Evolutionary conservation across 495 filamentous ascomycete genomes (phyloP), one percentile per base, ranked within the genome.

Genomic region (Lasiosphaeria ovina): DNA sequence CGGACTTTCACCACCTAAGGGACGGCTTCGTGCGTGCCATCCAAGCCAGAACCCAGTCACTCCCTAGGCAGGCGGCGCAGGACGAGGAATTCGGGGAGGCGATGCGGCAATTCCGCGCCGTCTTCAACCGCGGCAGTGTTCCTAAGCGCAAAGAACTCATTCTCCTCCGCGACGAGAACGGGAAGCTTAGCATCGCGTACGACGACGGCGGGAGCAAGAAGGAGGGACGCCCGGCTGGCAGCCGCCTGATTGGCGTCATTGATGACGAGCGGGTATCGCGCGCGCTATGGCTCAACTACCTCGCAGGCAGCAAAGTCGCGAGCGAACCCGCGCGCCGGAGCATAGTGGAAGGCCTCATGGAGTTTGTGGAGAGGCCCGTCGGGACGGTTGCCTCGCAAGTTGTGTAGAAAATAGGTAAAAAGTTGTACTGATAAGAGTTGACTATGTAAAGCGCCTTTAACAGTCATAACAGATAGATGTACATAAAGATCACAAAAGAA

Each of bases 1-100:
- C 94, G 4, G 92, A 97, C 72, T 97, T 96, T 74, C 80, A 86
- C 69, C 94, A 98, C 68, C 69, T 98, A 62, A 83, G 92, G 36
- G 94, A 98, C 69, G 93, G 90, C 0, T 97, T 90, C 79, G 89
- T 98, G 24, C 82, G 91, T 3, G 87, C 89, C 16, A 88, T 98
- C 62, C 89, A 89, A 36, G 84, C 79, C 24, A 45, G 52, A n/a
- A 40, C 38, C 3, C 4, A 32, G 44, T 11, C 24, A n/a, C 48
- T 14, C 76, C 12, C 36, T 2, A 77, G 52, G 73, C 72, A 34
- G 70, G 66, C 35, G 60, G 67, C 14, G 81, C 83, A 85, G 42
- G 89, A 89, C 63, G 87, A 91, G 49, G 69, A 70, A 1, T 97
- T 97, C 64, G 87, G 88, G 4, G 70, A 74, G 12, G 80, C 88